Base-by-base conservation (phyloP, 805 yeast genomes). In the Yarrowia hollandica region DNA sequence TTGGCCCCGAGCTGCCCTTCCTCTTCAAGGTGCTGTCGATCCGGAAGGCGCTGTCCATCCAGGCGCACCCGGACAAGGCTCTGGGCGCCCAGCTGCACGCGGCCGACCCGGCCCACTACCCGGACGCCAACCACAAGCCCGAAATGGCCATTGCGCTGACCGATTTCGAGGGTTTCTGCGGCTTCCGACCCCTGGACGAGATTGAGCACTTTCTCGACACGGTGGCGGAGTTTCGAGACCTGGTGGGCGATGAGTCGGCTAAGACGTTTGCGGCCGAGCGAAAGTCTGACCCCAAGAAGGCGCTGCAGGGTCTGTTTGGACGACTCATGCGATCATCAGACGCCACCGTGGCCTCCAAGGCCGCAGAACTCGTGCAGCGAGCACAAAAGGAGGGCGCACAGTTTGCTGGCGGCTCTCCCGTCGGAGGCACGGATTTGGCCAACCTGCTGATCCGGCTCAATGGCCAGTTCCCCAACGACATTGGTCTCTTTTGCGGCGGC, bases 131-230 rank as follows among this genome's bases (percentile, higher is more conserved):
- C 77, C 99, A 94, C 75, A 94, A 94, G 77, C 99, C 99, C n/a
- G 99, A 94, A 74, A 94, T 94, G 99, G 98, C 99, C 54, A 83
- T 94, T 69, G 99, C 99, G 8, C 84, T 94, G 58, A 91, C 98
- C 19, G 88, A 83, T 62, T 94, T 94, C 68, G 98, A 94, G 77
- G 98, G 97, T 0, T 92, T 94, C 75, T 94, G 99, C 74, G 99
- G 99, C 0, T 94, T 94, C 78, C 86, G 94, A 71, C 99, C 99
- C 18, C 80, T 91, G 68, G 79, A 77, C 31, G 86, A 90, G 74
- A 80, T 94, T 65, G 85, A 85, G 48, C 76, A 76, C 42, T 83
- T 88, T 63, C 79, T 94, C 67, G 69, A 78, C 61, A 80, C 81
- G 12, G 81, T 94, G 52, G 92, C 96, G 3, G 97, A 92, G 74